A percentile compares a stretch with the other conserved stretches of the same genome.
Conservation (phyloP, 2,329 filamentous ascomycete genomes). For the Cercospora berteroae region DNA sequence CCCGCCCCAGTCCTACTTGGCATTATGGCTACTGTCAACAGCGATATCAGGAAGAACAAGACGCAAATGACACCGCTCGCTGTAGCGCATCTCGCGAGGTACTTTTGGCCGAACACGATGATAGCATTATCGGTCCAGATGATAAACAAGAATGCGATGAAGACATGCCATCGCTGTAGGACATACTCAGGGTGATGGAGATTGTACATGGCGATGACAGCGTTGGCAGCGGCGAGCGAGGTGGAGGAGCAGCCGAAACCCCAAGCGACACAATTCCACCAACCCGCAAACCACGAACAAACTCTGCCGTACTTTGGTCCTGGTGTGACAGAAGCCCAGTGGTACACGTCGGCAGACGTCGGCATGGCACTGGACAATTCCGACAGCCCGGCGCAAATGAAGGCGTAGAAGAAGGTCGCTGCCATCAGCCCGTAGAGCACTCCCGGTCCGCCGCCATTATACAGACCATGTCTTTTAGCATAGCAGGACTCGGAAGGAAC, state of each 20-base stretch:
- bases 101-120: constrained; percentile 56
- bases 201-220: constrained; percentile 50
- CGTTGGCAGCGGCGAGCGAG: constrained; percentile 47
- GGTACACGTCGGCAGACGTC: constrained; percentile 47
- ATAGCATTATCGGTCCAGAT: constrained; percentile 48
- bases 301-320: constrained; percentile 48
- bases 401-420: constrained; percentile 52
- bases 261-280: constrained; percentile 54
- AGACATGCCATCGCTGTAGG: constrained; percentile 52
- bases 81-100: constrained; percentile 52
- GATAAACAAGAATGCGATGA: constrained; percentile 49
- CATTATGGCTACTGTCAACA: constrained; percentile 58
- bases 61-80: constrained; percentile 54
- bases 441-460: constrained; percentile 49
- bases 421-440: constrained; percentile 51
- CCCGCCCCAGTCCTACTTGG: constrained; percentile 46
- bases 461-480: constrained; percentile 34
- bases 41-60: constrained; percentile 55
- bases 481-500: constrained; percentile 20
- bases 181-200: constrained; percentile 49
- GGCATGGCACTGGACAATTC: constrained; percentile 47
- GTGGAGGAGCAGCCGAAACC: constrained; percentile 48
- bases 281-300: constrained; percentile 51
- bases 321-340: constrained; percentile 53
- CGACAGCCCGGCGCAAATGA: constrained; percentile 52